Evolutionary conservation across 2,329 filamentous ascomycete species (phyloP).

Genomic region (Pleoardoris graminearum): DNA sequence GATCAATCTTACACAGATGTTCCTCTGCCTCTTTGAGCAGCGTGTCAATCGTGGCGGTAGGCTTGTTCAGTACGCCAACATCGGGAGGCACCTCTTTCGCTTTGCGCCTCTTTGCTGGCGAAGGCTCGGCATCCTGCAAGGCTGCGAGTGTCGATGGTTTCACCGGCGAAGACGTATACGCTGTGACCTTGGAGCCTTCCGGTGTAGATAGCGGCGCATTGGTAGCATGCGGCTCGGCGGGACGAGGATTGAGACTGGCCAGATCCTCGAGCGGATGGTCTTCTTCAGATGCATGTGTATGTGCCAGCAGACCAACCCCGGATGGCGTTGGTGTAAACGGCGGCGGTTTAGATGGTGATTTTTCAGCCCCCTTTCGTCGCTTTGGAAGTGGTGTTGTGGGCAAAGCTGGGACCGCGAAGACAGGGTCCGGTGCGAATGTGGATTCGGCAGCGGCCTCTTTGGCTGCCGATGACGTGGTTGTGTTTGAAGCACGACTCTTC

Average conservation of each 20-base stretch:
- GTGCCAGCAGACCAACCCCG: slow-evolving; percentile 53
- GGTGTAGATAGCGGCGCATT: slow-evolving; percentile 75
- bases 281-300: slow-evolving; percentile 23
- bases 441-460: slow-evolving; percentile 6
- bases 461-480: slow-evolving; percentile 3
- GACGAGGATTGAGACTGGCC: slow-evolving; percentile 49
- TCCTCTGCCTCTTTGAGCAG: slow-evolving; percentile 75
- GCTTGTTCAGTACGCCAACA: slow-evolving; percentile 28
- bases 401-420: too few relatives aligned
- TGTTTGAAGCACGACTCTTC: slow-evolving; percentile 25
- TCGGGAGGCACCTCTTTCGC: slow-evolving; percentile 42
- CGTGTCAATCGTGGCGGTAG: slow-evolving; percentile 66
- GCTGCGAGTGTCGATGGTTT: slow-evolving; percentile 45
- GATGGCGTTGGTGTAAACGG: slow-evolving; percentile 53
- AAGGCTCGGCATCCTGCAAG: slow-evolving; percentile 9
- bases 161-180: slow-evolving; percentile 46
- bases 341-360: slow-evolving; percentile 24
- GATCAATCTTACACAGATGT: slow-evolving; percentile 74
- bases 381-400: slow-evolving; percentile 40
- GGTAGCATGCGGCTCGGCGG: slow-evolving; percentile 65
- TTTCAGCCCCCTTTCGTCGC: slow-evolving; percentile 23
- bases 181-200: slow-evolving; percentile 65
- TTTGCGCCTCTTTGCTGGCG: slow-evolving; percentile 51
- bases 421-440: not conserved
- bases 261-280: slow-evolving; percentile 32